Percentiles rank a stretch among this genome's conserved stretches.
Evolutionary conservation across 768 basidiomycete species (phyloP).

Genomic region (Glaciozyma martinii): DNA sequence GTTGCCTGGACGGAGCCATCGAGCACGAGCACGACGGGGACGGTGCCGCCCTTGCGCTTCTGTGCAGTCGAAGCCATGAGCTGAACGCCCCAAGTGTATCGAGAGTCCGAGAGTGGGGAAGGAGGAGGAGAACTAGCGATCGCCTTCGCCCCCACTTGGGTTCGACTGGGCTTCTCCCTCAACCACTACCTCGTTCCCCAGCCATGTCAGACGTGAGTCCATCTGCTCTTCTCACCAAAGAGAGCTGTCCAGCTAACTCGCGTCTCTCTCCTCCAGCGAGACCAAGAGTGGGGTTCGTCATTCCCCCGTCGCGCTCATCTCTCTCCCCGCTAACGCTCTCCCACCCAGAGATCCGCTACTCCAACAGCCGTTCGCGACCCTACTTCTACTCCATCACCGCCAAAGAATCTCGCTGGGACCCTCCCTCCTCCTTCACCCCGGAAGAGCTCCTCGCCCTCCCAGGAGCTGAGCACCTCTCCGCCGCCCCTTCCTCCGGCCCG

Average conservation of each 20-base stretch:
- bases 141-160: too few species aligned
- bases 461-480: conserved; percentile 33
- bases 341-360: conserved; percentile 3
- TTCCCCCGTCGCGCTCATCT: not conserved
- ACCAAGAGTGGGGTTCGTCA: not conserved
- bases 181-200: not conserved
- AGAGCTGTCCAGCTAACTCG: not conserved
- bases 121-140: too few species aligned
- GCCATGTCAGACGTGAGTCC: not conserved
- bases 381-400: conserved; percentile 80
- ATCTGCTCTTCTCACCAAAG: not conserved
- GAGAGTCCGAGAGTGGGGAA: not conserved
- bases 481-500: conserved; percentile 33
- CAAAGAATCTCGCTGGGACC: conserved; percentile 68
- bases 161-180: too few species aligned
- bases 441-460: conserved; percentile 27
- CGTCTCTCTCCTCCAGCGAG: not conserved
- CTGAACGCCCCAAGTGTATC: too few species aligned
- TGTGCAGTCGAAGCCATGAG: too few species aligned
- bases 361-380: conserved; percentile 55
- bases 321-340: not conserved
- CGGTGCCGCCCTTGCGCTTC: not conserved
- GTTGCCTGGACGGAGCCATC: not conserved
- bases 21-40: not conserved
- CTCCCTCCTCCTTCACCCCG: conserved; percentile 22